Evolutionary conservation across 2,329 filamentous ascomycete genomes (phyloP).

Genomic region (Polychaeton citri): DNA sequence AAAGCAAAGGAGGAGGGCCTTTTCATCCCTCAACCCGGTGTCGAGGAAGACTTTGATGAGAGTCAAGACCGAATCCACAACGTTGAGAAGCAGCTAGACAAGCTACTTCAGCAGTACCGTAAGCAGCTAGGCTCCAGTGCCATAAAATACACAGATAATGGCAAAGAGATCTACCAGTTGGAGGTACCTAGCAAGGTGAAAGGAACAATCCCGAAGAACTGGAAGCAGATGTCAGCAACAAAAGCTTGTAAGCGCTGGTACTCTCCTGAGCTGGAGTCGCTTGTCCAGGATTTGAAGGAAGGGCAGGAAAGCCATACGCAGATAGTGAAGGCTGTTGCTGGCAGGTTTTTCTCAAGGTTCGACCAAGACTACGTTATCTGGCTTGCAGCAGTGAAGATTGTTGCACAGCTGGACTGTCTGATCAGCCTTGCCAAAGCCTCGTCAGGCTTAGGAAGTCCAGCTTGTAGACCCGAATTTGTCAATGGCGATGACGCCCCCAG

Average conservation of each 20-base stretch:
- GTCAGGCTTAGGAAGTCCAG: conserved; percentile 66
- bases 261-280: conserved; percentile 64
- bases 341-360: conserved; percentile 74
- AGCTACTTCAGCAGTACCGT: conserved; percentile 57
- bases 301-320: conserved; percentile 88
- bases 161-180: conserved; percentile 94
- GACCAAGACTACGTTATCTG: conserved; percentile 75
- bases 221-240: conserved; percentile 95
- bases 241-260: conserved; percentile 87
- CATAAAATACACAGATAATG: conserved; percentile 52
- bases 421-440: conserved; percentile 89
- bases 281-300: conserved; percentile 83
- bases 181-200: conserved; percentile 79
- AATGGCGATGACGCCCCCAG: conserved; percentile 59
- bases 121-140: conserved; percentile 60
- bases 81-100: conserved; percentile 59
- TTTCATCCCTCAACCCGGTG: conserved; percentile 70
- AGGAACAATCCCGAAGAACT: conserved; percentile 58
- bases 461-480: conserved; percentile 78
- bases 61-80: conserved; percentile 65
- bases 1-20: conserved; percentile 69
- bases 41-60: conserved; percentile 83
- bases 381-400: conserved; percentile 78
- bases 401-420: conserved; percentile 87
- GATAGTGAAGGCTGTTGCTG: conserved; percentile 73